Conservation (phyloP, 1,139 yeast species). For the Nakaseomyces delphensis region DNA sequence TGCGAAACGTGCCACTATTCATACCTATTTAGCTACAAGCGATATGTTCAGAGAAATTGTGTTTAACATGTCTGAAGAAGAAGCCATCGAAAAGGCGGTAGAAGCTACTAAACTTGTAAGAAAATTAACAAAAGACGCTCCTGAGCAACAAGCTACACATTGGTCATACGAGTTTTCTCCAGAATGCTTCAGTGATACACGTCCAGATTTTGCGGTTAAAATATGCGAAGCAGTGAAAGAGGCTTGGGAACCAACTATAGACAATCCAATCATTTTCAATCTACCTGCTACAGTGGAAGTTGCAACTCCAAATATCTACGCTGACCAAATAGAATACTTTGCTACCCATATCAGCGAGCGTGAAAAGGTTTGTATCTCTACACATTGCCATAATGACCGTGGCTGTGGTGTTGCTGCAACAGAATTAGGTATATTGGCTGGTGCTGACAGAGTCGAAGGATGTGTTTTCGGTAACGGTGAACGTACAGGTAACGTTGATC, state of each 20-base stretch:
- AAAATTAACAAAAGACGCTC: slow-evolving; percentile 82
- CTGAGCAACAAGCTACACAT: slow-evolving; percentile 55
- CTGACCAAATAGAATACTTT: slow-evolving; percentile 93
- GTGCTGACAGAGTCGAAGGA: slow-evolving; percentile 97
- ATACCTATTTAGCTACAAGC: slow-evolving; percentile 85
- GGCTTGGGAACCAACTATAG: slow-evolving; percentile 84
- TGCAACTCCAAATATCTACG: slow-evolving; percentile 87
- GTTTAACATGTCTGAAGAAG: slow-evolving; percentile 74
- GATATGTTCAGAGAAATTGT: slow-evolving; percentile 88
- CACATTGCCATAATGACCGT: slow-evolving; percentile 94
- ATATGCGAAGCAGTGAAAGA: slow-evolving; percentile 92
- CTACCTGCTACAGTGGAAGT: slow-evolving; percentile 98
- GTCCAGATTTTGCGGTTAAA: slow-evolving; percentile 69
- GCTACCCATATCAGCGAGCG: slow-evolving; percentile 69
- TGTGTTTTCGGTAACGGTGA: slow-evolving; percentile 97
- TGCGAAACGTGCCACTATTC: slow-evolving; percentile 83
- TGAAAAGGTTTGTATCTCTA: slow-evolving; percentile 77
- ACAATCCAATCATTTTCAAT: slow-evolving; percentile 85
- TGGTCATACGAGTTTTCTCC: slow-evolving; percentile 95
- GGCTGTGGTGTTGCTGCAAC: slow-evolving; percentile 98
- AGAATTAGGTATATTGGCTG: slow-evolving; percentile 87
- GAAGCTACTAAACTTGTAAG: slow-evolving; percentile 75
- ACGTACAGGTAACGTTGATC: slow-evolving; percentile 95
- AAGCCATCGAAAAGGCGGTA: slow-evolving; percentile 72
- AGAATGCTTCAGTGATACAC: slow-evolving; percentile 87